Base-by-base conservation (phyloP, 495 filamentous ascomycete species). In the Penicillium paradoxum region DNA sequence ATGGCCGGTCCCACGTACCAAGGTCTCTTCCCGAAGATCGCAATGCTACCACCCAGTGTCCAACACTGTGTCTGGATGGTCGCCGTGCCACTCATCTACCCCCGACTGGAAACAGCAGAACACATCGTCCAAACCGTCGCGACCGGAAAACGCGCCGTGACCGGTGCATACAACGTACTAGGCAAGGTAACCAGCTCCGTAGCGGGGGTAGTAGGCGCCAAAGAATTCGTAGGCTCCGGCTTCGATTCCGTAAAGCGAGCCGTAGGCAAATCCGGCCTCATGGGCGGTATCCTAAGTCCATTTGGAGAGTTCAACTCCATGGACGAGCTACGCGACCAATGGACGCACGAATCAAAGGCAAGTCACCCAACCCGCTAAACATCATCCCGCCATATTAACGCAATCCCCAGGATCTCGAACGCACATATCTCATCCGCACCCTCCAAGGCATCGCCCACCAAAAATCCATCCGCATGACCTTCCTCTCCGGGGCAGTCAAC, bases 51-150 rank as follows among this genome's bases (percentile, higher is more conserved):
- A 2, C 84, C 88, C 0, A 88, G 85, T 53, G 91, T 97, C 5
- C 93, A 98, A 67, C 93, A 98, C 64, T 96, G 90, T 64, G 84
- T 98, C 42, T 90, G 89, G 86, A 95, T 97, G 86, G 61, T 96
- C 19, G 85, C 91, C 0, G 88, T 96, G 29, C 93, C 93, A 0
- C 63, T 97, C 29, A 77, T 98, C 34, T 98, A 97, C 64, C 93
- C 93, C 15, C 83, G 93, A 0, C 73, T 97, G 18, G 93, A 96
- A 53, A 87, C 89, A 2, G 89, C 93, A 8, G 93, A 98, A 68
- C 86, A 85, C 41, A 78, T 97, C 21, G 89, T 90, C 32, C 84
- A 91, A 53, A 95, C 91, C 0, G 84, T 97, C 37, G 84, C 89
- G n/a, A 96, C 91, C 0, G 90, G 90, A 11, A 98, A 98, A 77